Base-by-base conservation (phyloP, 441 rosid genomes). In the Gossypium trilobum region DNA sequence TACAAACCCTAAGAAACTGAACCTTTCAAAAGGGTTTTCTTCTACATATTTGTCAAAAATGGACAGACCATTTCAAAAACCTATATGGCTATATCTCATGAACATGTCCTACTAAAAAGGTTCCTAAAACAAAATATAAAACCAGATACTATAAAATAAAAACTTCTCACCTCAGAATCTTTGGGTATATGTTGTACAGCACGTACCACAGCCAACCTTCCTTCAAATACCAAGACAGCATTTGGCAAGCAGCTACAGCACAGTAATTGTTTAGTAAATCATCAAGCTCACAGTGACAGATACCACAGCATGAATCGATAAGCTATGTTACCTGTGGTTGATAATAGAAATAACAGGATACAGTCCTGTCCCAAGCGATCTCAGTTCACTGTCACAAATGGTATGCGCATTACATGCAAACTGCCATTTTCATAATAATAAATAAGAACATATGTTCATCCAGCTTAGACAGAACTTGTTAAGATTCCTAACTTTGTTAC, bases 351-450 rank as follows among this genome's bases (percentile, higher is more conserved):
- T 74, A 62, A 92, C 82, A 64, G 98, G 98, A 82, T 87, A 95
- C 61, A 95, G 73, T 76, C 98, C 98, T n/a, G 95, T 92, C 70
- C 96, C 99, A 22, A 87, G 67, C n/a, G 98, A 97, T 78, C 93
- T 92, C 74, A 95, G 78, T 84, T 95, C 99, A 81, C 91, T 84
- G 74, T 95, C 96, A 75, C 96, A 91, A 79, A 95, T 88, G 83
- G 86, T 85, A 81, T 92, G 99, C 64, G 98, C 97, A 86, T 95
- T 95, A 86, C 99, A 95, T 22, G 98, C 87, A 78, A 95, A 87
- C 99, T 95, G 93, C 84, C 76, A 68, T 71, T 29, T 55, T 64
- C 67, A 70, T 23, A 33, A 56, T 52, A 78, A 50, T 73, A 5
- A 0, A 62, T 66, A 56, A 77, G 54, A 62, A 74, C 55, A 78